phyloP scores from a whole-genome alignment of 306 rosid species.

The Trifolium repens region DNA sequence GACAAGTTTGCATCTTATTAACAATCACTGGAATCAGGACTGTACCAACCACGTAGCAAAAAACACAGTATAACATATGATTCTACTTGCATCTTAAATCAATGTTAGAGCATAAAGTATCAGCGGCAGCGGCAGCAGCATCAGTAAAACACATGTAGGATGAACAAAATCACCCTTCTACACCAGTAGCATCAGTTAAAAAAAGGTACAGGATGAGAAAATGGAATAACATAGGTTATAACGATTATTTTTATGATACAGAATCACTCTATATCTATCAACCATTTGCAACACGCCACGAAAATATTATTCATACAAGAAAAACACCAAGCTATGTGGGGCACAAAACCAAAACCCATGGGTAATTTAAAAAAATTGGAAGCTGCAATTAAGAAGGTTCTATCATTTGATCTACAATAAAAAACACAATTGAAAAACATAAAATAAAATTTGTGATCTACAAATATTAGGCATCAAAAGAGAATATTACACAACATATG shows the following conservation, averaged over 20 bases:
- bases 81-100: slow-evolving; percentile 5
- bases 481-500: too few species aligned
- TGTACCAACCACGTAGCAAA: background rate
- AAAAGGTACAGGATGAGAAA: background rate
- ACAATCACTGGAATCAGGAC: background rate
- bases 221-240: background rate
- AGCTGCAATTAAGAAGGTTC: background rate
- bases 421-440: background rate
- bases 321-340: too few species aligned
- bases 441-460: background rate
- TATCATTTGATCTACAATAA: background rate
- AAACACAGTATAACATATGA: background rate
- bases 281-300: too few species aligned
- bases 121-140: background rate
- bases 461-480: too few species aligned
- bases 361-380: background rate
- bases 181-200: background rate
- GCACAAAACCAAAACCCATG: too few species aligned
- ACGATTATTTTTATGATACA: too few species aligned
- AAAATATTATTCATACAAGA: too few species aligned
- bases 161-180: background rate
- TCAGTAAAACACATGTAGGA: background rate
- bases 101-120: background rate
- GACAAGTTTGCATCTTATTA: background rate
- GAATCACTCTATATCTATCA: too few species aligned